phyloP scores from a whole-genome alignment of 1,284 basidiomycete species.

The Tremellales sp. region DNA sequence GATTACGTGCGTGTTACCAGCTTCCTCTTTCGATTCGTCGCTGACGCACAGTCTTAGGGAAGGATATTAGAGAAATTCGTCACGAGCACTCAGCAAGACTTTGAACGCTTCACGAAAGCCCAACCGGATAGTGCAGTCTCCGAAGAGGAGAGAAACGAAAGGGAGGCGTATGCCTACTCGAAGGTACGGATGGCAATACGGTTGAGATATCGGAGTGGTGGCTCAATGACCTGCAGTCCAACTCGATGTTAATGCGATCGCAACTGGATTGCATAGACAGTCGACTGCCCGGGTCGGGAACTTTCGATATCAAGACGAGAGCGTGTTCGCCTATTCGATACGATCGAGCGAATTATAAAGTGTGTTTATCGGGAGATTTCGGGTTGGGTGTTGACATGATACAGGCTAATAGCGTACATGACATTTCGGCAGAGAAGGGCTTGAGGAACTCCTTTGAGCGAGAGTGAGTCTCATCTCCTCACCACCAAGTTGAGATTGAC shows the following conservation, averaged over 20 bases:
- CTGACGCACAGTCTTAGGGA: slow-evolving; percentile 55
- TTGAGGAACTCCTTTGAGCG: slow-evolving; percentile 71
- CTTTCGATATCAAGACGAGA: slow-evolving; percentile 96
- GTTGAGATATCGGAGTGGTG: too few relatives aligned
- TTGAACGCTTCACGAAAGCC: slow-evolving; percentile 60
- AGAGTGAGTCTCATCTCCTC: slow-evolving; percentile 50
- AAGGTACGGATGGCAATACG: too few relatives aligned
- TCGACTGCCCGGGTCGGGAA: slow-evolving; percentile 78
- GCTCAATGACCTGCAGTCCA: too few relatives aligned
- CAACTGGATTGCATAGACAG: slow-evolving; percentile 85
- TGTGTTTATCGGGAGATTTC: slow-evolving; percentile 36
- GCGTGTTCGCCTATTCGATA: slow-evolving; percentile 79
- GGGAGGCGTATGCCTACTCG: slow-evolving; percentile 77
- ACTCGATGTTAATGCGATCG: slow-evolving; percentile 83
- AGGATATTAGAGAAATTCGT: slow-evolving; percentile 86
- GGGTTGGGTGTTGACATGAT: neutral
- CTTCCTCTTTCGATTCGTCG: neutral
- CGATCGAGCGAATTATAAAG: slow-evolving; percentile 80
- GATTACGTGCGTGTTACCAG: slow-evolving; percentile 60
- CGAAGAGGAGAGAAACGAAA: slow-evolving; percentile 47
- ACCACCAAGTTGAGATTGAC: neutral
- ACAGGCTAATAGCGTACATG: slow-evolving; percentile 62
- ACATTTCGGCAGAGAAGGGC: slow-evolving; percentile 63
- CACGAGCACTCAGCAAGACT: slow-evolving; percentile 64
- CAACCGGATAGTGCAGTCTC: slow-evolving; percentile 45